Conservation (phyloP, 2,329 filamentous ascomycete genomes). For the Aspergillus bombycis region DNA sequence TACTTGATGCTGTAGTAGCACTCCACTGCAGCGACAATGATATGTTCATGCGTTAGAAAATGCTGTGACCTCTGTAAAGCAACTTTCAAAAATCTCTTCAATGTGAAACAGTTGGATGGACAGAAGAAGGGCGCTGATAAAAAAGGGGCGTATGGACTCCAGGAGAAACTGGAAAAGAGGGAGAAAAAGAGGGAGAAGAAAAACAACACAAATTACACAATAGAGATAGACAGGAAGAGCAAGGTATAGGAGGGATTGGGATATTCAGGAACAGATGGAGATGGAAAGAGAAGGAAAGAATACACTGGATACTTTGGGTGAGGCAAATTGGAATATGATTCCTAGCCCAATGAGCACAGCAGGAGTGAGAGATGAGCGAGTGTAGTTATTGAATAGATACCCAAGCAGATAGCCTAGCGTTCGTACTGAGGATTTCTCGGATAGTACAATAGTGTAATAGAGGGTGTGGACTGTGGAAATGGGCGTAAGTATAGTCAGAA, state of each 20-base stretch:
- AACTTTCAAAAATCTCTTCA: background rate
- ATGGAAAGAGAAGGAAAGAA: background rate
- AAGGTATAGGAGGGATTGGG: background rate
- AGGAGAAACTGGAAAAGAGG: background rate
- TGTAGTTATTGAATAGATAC: background rate
- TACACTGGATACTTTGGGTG: background rate
- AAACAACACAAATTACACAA: background rate
- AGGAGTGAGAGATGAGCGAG: background rate
- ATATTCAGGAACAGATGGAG: background rate
- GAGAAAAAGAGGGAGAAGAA: background rate
- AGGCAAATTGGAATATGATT: background rate
- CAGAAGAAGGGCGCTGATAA: background rate
- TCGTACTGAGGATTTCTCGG: background rate
- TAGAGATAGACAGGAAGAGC: background rate
- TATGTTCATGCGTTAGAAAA: background rate
- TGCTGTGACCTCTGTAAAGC: background rate
- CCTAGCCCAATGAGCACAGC: background rate
- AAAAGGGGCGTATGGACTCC: background rate
- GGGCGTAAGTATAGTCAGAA: constrained; percentile 13
- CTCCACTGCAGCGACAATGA: background rate
- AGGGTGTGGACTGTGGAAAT: constrained; percentile 8
- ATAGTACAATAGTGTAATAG: background rate
- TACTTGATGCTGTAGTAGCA: background rate
- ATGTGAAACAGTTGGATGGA: background rate
- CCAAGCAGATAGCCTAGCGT: background rate